These are phyloP conservation scores for Sporodiniella umbellata DNA, from an alignment of 371 early-diverging fungal genomes.

Conservation along the genomic window DNA sequence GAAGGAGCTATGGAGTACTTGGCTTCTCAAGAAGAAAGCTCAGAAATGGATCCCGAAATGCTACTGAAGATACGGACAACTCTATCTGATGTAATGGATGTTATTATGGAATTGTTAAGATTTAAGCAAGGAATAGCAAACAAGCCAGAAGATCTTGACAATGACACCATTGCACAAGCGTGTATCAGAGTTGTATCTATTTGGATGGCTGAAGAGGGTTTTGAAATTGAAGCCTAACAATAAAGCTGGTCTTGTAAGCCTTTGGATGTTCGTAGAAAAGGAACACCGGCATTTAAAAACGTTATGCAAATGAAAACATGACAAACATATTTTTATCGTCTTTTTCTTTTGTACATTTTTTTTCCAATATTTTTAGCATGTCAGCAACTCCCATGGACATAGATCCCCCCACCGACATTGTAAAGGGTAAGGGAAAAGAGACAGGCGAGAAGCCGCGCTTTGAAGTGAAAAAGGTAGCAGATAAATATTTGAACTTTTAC, in stretches of 20 bases:
- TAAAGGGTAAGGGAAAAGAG: constrained; percentile 54
- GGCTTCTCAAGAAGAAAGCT: constrained; percentile 20
- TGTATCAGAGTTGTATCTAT: constrained; percentile 39
- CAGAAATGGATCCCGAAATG: constrained; percentile 41
- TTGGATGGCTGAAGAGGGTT: constrained; percentile 48
- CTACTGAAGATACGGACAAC: constrained; percentile 38
- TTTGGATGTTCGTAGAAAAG: not conserved
- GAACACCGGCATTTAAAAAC: not conserved
- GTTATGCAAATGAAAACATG: not conserved
- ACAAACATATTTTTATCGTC: not conserved
- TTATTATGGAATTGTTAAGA: constrained; percentile 36
- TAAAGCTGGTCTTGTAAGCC: too few relatives aligned
- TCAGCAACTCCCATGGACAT: constrained; percentile 18
- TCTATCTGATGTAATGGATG: constrained; percentile 40
- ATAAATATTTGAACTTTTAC: not conserved
- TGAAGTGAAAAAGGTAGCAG: constrained; percentile 90
- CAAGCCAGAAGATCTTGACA: constrained; percentile 22
- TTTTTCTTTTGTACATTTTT: not conserved
- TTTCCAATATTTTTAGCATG: not conserved
- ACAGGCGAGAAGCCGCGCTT: constrained; percentile 76
- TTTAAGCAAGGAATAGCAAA: constrained; percentile 32
- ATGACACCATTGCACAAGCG: constrained; percentile 39
- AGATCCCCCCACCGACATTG: constrained; percentile 19
- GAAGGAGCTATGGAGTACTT: constrained; percentile 43
- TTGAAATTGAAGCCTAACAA: constrained; percentile 23